Base-by-base conservation (phyloP, 805 yeast species). In the Lachancea fermentati region DNA sequence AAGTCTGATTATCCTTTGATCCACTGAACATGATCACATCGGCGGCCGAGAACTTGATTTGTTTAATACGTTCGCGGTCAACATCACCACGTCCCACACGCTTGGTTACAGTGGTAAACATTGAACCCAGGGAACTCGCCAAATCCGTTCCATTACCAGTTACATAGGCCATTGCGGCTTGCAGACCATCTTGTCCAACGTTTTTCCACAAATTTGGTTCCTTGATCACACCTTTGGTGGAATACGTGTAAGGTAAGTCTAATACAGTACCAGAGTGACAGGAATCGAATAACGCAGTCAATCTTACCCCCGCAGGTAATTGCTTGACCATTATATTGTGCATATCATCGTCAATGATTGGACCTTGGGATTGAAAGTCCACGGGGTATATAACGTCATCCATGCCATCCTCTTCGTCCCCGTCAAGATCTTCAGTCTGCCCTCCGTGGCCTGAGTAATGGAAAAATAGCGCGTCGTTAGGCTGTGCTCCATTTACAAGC, bases 381-480 rank as follows among this genome's bases (percentile, higher is more conserved):
- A 82, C 71, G 0, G 91, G 89, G 47, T 81, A 81, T 42, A 83
- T 78, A 4, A 77, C 78, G 54, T 81, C 85, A 59, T 82, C 89
- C 52, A 66, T 71, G 0, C 87, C 87, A 51, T 79, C 84, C 14
- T 73, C 85, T 53, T 83, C 91, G 54, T 83, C 93, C 17, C 87
- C 87, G 52, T 79, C 76, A 25, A 65, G 55, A 58, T 85, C 95
- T 34, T 67, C 62, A 4, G 78, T 75, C 54, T 79, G 83, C 2
- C 93, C 87, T 22, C 95, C 95, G 56, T 86, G 95, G 5, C 95
- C 93, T 0, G 93, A 82, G 57, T 81, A 85, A 58, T 86, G 95
- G 71, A 86, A 77, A 51, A 86, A 79, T 36, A 85, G 61, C 6
- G 87, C 75, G 62, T 85, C 95, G 50, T 85, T 84, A 12, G 93